Evolutionary conservation across 805 yeast species (phyloP).

Genomic region (Debaryomyces prosopidis): DNA sequence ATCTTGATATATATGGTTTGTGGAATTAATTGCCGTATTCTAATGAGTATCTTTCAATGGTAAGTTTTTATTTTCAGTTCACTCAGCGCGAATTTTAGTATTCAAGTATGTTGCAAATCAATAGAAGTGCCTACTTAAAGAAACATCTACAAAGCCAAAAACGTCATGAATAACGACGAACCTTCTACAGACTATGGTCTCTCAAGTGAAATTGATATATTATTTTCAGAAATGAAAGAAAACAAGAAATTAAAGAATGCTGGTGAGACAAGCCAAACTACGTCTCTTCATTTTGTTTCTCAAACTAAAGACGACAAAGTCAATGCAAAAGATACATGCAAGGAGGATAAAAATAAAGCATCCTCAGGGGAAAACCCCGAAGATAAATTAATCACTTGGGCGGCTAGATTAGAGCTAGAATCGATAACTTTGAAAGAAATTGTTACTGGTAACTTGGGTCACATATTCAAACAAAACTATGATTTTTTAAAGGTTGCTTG

Average conservation of each 20-base stretch:
- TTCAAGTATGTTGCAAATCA: background rate
- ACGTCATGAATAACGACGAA: background rate
- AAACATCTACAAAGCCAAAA: too few species aligned
- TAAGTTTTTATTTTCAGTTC: background rate
- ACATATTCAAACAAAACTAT: conserved; percentile 5
- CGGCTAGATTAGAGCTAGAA: conserved; percentile 31
- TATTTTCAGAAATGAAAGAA: background rate
- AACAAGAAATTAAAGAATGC: background rate
- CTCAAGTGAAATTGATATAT: conserved; percentile 1
- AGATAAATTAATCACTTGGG: conserved; percentile 23
- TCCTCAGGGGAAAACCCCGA: background rate
- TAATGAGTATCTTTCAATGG: background rate
- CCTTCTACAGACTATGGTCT: conserved; percentile 2
- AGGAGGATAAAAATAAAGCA: background rate
- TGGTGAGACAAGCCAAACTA: background rate
- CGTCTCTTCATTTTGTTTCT: background rate
- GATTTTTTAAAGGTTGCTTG: background rate
- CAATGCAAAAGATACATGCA: background rate
- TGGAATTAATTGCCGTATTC: background rate
- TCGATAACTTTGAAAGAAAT: conserved; percentile 23
- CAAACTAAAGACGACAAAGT: background rate
- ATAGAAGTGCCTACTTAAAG: background rate
- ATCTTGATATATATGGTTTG: conserved; percentile 10
- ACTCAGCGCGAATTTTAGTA: background rate
- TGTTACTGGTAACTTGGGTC: conserved; percentile 8